Evolutionary conservation across 2,329 filamentous ascomycete genomes (phyloP), one percentile per base, ranked within the genome.

Genomic region (Exophiala sp.): DNA sequence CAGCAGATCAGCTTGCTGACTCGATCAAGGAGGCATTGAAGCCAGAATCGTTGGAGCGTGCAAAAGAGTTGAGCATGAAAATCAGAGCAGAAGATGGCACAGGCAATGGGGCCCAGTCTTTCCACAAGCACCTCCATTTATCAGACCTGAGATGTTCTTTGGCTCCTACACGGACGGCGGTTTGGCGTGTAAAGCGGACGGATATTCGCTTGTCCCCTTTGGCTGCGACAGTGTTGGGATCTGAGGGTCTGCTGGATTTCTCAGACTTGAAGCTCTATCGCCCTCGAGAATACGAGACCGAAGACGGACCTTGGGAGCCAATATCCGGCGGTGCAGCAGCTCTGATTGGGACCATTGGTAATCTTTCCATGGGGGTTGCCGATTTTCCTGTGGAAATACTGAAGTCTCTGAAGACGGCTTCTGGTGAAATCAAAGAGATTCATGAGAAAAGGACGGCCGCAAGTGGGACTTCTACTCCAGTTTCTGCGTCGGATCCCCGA

Each of bases 271-370:
- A 88, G 62, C 67, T 91, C 13, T 76, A 76, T 51, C 75, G 78
- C 22, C 61, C 77, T 7, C 65, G 70, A 52, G 86, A 94, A 64
- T 88, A 91, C 65, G 81, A 85, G 56, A 87, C 85, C 0, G 85
- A 88, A 51, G 80, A 85, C 24, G 85, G 89, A 38, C 88, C 88
- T 0, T 82, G 79, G 61, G 88, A 93, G 57, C 88, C 88, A 0
- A 79, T 94, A 19, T 82, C 85, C 11, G 88, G 87, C 16, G 86
- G 82, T 13, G 82, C 88, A 0, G 80, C 81, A 38, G 87, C 89
- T 0, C 69, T 96, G 1, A 72, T 95, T n/a, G 85, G 86, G 4
- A 91, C 90, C n/a, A 73, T 93, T 40, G 82, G 85, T 21, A 85
- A 79, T 32, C 83, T 96, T 50, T 80, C 86, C 61, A 85, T 94